Conservation (phyloP, 139 green algal species). For the Tetratostichococcus sp. region DNA sequence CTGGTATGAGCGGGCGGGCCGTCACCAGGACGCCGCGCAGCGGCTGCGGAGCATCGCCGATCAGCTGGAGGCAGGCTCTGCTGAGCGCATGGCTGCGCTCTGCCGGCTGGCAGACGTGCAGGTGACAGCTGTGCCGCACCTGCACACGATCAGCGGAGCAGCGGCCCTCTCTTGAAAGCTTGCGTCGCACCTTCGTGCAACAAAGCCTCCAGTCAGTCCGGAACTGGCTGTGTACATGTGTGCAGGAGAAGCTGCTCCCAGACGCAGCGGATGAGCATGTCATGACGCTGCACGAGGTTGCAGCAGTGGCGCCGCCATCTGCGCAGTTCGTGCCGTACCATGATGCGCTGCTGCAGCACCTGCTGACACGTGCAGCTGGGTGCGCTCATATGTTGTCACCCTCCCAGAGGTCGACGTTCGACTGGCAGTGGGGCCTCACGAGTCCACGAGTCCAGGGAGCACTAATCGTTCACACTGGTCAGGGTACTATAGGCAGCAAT, state of each 20-base stretch:
- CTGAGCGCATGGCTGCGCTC: conserved; percentile 30
- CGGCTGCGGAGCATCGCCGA: conserved; percentile 15
- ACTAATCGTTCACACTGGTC: no score
- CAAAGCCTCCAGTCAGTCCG: no score
- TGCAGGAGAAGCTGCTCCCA: conserved; percentile 20
- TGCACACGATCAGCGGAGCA: not conserved
- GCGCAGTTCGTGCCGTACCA: conserved; percentile 49
- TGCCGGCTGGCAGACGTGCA: conserved; percentile 52
- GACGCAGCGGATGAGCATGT: conserved; percentile 29
- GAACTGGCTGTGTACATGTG: not conserved
- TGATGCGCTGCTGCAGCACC: conserved; percentile 55
- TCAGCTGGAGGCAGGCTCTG: conserved; percentile 21
- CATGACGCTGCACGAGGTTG: conserved; percentile 42
- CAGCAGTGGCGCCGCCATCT: conserved; percentile 21
- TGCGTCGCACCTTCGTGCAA: no score
- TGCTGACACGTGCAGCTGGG: not conserved
- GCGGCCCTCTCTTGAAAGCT: no score
- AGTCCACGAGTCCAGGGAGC: not conserved
- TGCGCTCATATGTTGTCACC: not conserved
- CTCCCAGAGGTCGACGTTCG: not conserved
- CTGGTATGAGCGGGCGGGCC: not conserved
- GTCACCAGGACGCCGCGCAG: conserved; percentile 1
- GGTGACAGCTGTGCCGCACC: not conserved
- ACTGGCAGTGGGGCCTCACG: no score
- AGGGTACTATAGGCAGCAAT: no score